Evolutionary conservation across 2,329 filamentous ascomycete species (phyloP).

Genomic region (Pezicula neosporulosa): DNA sequence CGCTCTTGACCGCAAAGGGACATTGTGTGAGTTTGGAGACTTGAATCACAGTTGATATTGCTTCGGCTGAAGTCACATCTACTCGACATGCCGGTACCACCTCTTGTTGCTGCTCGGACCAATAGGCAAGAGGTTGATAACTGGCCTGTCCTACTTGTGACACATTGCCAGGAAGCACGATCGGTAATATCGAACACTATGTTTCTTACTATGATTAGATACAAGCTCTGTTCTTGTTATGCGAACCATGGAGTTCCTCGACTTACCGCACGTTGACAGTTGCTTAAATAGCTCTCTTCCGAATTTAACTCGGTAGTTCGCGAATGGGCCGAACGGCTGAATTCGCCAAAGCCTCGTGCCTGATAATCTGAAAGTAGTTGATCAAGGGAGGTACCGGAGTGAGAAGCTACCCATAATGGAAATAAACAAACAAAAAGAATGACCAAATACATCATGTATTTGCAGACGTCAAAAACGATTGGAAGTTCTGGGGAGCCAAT

Average conservation of each 20-base stretch:
- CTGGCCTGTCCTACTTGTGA: not conserved
- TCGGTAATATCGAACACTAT: not conserved
- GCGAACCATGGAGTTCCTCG: not conserved
- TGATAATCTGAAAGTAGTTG: too few species aligned
- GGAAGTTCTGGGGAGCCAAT: too few species aligned
- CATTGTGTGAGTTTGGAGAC: constrained; percentile 10
- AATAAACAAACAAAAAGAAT: too few species aligned
- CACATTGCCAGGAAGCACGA: not conserved
- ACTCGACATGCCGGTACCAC: constrained; percentile 16
- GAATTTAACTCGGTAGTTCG: not conserved
- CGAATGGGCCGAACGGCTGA: too few species aligned
- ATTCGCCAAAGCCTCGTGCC: too few species aligned
- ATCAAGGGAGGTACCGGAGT: too few species aligned
- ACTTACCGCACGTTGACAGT: not conserved
- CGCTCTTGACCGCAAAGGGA: constrained; percentile 18
- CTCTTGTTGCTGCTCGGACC: constrained; percentile 13
- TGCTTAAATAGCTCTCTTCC: not conserved
- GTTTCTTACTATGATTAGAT: not conserved
- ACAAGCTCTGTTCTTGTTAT: not conserved
- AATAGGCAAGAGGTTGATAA: constrained; percentile 1
- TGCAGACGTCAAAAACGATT: too few species aligned
- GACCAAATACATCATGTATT: too few species aligned
- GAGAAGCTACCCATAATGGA: too few species aligned
- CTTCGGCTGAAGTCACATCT: constrained; percentile 9
- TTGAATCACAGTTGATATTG: constrained; percentile 13